Evolutionary conservation across 139 green algal species (phyloP).

Genomic region (Auxenochlorella pyrenoidosa): DNA sequence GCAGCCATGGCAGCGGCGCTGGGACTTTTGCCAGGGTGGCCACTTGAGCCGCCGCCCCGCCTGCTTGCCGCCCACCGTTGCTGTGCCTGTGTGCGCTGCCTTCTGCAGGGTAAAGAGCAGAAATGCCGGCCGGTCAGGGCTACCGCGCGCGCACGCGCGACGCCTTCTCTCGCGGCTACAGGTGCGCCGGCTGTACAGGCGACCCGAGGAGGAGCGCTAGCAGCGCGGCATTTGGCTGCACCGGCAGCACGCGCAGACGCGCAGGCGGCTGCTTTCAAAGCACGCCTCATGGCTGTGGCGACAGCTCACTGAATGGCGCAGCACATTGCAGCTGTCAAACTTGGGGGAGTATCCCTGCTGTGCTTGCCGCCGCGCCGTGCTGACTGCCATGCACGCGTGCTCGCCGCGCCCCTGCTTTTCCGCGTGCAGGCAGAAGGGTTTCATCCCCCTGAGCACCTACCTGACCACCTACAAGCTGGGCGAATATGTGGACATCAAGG

Average conservation of each 20-base stretch:
- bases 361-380: neutral
- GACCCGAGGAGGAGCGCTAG: neutral
- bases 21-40: neutral
- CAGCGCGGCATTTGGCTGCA: neutral
- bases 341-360: neutral
- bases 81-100: neutral
- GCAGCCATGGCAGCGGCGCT: neutral
- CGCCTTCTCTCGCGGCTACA: conserved; percentile 86
- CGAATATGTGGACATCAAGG: conserved; percentile 99
- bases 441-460: conserved; percentile 92
- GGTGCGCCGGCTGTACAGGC: neutral
- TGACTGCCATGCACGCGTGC: neutral
- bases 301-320: neutral
- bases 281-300: neutral
- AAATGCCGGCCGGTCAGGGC: conserved; percentile 80
- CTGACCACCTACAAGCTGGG: conserved; percentile 96
- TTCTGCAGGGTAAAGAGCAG: conserved; percentile 34
- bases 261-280: too few relatives aligned
- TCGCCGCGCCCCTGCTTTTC: neutral
- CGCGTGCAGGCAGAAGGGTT: conserved; percentile 73
- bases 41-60: neutral
- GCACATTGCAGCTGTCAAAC: neutral
- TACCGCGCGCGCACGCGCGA: conserved; percentile 89
- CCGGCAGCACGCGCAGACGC: too few relatives aligned
- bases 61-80: neutral